Conservation (phyloP, 495 filamentous ascomycete genomes). For the Hypoxylon trugodes region DNA sequence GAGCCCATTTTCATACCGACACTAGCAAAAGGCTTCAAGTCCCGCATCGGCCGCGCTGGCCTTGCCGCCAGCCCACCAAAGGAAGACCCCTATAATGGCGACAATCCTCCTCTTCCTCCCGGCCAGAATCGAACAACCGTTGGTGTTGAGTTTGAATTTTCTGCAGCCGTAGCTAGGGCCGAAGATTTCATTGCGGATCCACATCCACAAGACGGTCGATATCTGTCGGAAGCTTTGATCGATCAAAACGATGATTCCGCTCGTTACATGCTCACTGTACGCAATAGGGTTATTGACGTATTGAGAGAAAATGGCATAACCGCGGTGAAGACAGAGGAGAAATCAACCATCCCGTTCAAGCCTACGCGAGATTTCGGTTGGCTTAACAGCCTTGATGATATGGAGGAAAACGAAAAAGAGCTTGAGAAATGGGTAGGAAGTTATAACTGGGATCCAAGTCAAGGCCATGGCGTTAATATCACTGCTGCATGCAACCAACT, state of each 20-base stretch:
- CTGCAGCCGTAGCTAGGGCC: slow-evolving; percentile 8
- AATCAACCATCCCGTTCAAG: background rate
- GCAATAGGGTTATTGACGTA: slow-evolving; percentile 29
- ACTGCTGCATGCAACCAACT: too few relatives aligned
- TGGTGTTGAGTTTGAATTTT: slow-evolving; percentile 36
- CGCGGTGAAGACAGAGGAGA: slow-evolving; percentile 3
- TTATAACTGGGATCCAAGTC: too few relatives aligned
- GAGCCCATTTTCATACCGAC: too few relatives aligned
- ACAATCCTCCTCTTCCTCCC: background rate
- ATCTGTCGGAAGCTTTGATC: background rate
- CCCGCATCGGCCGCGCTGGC: too few relatives aligned
- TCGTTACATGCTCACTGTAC: background rate
- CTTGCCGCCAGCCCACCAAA: too few relatives aligned
- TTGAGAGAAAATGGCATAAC: background rate
- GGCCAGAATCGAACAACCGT: slow-evolving; percentile 22
- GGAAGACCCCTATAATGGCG: background rate
- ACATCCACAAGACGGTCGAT: slow-evolving; percentile 21
- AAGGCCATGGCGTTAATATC: too few relatives aligned
- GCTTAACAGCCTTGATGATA: slow-evolving; percentile 15
- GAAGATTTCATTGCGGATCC: background rate
- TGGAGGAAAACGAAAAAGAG: too few relatives aligned
- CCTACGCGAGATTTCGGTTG: background rate
- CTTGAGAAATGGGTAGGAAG: too few relatives aligned
- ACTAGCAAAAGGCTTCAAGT: too few relatives aligned
- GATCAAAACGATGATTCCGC: background rate